Base-by-base conservation (phyloP, 148 eudicot species). In the Persicaria tinctoria region DNA sequence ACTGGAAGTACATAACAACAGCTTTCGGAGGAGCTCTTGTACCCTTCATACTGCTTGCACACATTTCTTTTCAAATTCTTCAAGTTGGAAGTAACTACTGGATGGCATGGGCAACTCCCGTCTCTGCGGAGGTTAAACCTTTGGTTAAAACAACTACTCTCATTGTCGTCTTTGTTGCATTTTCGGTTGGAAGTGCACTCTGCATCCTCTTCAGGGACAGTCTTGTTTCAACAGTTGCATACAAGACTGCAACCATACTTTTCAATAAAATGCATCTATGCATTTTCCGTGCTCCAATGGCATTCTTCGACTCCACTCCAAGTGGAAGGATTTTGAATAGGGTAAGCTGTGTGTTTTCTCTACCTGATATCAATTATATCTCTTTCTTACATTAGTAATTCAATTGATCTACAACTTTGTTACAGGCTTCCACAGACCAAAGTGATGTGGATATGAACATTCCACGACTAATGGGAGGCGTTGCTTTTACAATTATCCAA, bases 71-170 rank as follows among this genome's bases (percentile, higher is more conserved):
- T 70, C 86, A 88, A 73, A 12, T 71, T 72, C 85, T 88, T 75
- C 92, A 90, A 73, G 84, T 90, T 44, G 81, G 80, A 38, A 85
- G 95, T 84, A 88, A 86, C 78, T 90, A 90, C 63, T 90, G 95
- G 95, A 85, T 90, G 87, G 86, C 95, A 56, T 88, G 92, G 95
- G 95, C 92, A 23, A 83, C 87, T 53, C 91, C 94, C 64, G 83
- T 82, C 9, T 86, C 91, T 0, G 18, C 82, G 77, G 87, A 83
- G 72, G 78, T 46, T 44, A 63, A 70, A 69, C 80, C 90, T 48
- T 60, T 70, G 44, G 92, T 90, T 20, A 73, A 46, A 6, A 74
- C 76, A 71, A 84, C 72, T 20, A 85, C 87, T 51, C 80, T 88
- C 23, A 83, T 90, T 51, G 41, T 79, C 55, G 95, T 88, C 47